Conservation (phyloP, 345 rosid species). For the Hypericum perforatum region DNA sequence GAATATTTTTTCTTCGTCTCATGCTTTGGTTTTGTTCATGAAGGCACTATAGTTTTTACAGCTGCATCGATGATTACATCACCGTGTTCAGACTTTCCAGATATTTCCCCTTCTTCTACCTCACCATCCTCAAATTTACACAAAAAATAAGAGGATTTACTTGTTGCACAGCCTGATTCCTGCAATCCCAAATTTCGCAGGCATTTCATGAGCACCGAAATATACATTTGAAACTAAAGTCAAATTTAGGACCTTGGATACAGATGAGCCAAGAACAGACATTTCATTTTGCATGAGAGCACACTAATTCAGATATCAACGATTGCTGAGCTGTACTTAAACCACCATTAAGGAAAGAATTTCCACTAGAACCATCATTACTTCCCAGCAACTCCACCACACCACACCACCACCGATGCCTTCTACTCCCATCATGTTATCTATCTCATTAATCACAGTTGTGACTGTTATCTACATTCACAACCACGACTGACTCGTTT, state of each 20-base stretch:
- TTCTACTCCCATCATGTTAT: conserved; percentile 1
- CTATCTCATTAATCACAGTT: conserved; percentile 1
- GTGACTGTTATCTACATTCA: background rate
- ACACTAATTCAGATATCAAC: background rate
- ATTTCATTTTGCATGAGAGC: background rate
- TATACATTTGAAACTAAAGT: background rate
- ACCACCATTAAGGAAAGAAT: background rate
- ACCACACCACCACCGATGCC: background rate
- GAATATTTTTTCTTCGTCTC: too few species aligned
- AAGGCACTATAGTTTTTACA: background rate
- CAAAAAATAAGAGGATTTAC: background rate
- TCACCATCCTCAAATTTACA: background rate
- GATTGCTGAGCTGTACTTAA: background rate
- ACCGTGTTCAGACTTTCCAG: background rate
- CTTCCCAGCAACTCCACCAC: background rate
- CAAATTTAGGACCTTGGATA: background rate
- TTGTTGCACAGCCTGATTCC: background rate
- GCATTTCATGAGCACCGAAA: background rate
- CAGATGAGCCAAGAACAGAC: background rate
- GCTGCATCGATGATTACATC: background rate
- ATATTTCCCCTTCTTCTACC: background rate
- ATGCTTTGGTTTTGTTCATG: background rate
- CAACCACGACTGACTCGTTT: too few species aligned
- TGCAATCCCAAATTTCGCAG: background rate
- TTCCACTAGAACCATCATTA: background rate